A percentile compares a stretch with the other conserved stretches of the same genome.
Conservation (phyloP, 2,329 filamentous ascomycete genomes). For the Beauveria sp. region DNA sequence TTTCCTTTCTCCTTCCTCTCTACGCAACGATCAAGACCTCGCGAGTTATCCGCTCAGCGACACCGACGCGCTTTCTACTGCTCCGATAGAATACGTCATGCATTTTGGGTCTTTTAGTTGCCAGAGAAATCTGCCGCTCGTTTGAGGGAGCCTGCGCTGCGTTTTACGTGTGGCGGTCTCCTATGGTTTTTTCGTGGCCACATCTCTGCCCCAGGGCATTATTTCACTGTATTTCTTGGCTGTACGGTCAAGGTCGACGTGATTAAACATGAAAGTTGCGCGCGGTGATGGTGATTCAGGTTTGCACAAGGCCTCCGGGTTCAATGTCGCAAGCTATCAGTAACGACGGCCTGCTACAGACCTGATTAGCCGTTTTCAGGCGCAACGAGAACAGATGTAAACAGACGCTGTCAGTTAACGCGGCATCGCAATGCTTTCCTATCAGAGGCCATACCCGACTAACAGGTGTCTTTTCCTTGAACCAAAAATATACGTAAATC, state of each 20-base stretch:
- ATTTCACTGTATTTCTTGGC: not conserved
- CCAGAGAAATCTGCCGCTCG: conserved; percentile 32
- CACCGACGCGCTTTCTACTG: conserved; percentile 13
- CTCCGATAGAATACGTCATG: conserved; percentile 19
- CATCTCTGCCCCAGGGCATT: conserved; percentile 19
- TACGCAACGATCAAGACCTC: conserved; percentile 26
- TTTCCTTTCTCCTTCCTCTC: conserved; percentile 17
- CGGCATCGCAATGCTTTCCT: too few species aligned
- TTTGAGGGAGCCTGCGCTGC: conserved; percentile 36
- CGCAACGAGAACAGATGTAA: too few species aligned
- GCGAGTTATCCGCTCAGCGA: conserved; percentile 10
- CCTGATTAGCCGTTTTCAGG: too few species aligned
- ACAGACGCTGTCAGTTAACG: too few species aligned
- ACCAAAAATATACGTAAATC: too few species aligned
- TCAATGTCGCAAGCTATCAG: not conserved
- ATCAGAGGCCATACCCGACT: too few species aligned
- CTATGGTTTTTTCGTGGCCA: conserved; percentile 37
- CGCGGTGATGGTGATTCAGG: not conserved
- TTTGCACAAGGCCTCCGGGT: not conserved
- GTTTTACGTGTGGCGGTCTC: conserved; percentile 31
- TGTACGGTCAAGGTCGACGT: not conserved
- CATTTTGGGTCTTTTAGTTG: conserved; percentile 19
- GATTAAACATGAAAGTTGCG: too few species aligned
- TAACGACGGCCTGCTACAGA: not conserved
- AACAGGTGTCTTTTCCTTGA: too few species aligned